Evolutionary conservation across 345 rosid species (phyloP).

Genomic region (Excoecaria agallocha): DNA sequence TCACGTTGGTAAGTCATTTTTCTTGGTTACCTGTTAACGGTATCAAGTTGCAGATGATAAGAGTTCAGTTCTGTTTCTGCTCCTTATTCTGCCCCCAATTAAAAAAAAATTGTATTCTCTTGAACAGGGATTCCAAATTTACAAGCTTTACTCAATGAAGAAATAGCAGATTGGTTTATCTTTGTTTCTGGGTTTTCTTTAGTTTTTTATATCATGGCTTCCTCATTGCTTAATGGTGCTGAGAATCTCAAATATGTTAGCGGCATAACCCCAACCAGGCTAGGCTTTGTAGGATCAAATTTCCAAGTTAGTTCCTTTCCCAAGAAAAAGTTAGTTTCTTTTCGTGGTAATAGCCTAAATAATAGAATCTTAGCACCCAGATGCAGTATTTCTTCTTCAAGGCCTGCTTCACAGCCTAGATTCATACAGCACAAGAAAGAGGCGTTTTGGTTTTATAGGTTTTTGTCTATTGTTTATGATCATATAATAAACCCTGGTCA

Average conservation of each 20-base stretch:
- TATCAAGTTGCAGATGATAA: not conserved
- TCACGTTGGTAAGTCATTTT: not conserved
- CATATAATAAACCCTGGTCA: slow-evolving; percentile 40
- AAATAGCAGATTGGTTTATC: not conserved
- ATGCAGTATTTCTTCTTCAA: slow-evolving; percentile 30
- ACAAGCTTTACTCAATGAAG: not conserved
- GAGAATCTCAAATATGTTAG: slow-evolving; percentile 24
- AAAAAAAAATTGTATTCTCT: not conserved
- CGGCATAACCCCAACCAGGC: slow-evolving; percentile 14
- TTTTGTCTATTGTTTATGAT: slow-evolving; percentile 37
- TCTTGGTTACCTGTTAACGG: not conserved
- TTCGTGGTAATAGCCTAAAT: not conserved
- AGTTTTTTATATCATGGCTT: slow-evolving; percentile 18
- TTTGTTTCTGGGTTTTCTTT: slow-evolving; percentile 11
- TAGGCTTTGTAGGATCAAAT: slow-evolving; percentile 20
- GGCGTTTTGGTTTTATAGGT: slow-evolving; percentile 44
- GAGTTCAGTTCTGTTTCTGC: no score
- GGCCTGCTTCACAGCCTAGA: slow-evolving; percentile 42
- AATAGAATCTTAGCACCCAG: slow-evolving; percentile 18
- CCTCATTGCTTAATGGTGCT: slow-evolving; percentile 30
- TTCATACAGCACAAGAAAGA: slow-evolving; percentile 41
- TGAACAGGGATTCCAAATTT: not conserved
- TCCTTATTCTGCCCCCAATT: not conserved
- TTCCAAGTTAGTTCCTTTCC: slow-evolving; percentile 16
- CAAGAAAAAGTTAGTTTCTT: slow-evolving; percentile 7